phyloP scores from a whole-genome alignment of 345 rosid genomes.

The Corymbia maculata region DNA sequence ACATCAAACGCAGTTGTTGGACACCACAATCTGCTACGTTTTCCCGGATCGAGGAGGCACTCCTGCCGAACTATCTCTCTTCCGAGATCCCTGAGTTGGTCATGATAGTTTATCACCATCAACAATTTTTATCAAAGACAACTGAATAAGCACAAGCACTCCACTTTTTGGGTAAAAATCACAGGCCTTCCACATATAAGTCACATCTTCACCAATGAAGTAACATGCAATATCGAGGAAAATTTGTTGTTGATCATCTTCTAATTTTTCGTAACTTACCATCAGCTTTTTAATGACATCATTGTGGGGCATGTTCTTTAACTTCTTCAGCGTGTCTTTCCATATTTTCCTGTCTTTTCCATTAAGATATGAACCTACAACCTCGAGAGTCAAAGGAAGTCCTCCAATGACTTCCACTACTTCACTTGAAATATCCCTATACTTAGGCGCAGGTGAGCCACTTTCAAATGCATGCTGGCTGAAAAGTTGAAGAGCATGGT shows the following conservation, averaged over 20 bases:
- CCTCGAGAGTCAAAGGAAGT: not conserved
- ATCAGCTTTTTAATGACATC: not conserved
- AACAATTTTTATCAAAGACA: not conserved
- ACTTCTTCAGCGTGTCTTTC: not conserved
- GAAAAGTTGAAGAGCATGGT: not conserved
- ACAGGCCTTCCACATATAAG: not conserved
- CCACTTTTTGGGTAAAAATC: not conserved
- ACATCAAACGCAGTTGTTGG: not conserved
- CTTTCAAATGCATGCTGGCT: not conserved
- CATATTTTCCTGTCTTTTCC: not conserved
- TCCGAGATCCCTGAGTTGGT: not conserved
- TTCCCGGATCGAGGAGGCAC: not conserved
- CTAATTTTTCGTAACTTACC: not conserved
- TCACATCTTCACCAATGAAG: not conserved
- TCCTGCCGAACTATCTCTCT: not conserved
- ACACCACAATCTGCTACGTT: not conserved
- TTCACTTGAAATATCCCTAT: not conserved
- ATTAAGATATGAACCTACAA: not conserved
- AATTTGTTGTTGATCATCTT: not conserved
- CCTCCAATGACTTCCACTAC: not conserved
- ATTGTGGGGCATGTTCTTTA: not conserved
- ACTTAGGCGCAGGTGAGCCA: not conserved
- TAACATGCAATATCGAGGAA: not conserved
- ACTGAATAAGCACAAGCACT: not conserved
- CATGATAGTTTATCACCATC: not conserved